Conservation (phyloP, 129 eudicot genomes). For the Tanacetum coccineum region DNA sequence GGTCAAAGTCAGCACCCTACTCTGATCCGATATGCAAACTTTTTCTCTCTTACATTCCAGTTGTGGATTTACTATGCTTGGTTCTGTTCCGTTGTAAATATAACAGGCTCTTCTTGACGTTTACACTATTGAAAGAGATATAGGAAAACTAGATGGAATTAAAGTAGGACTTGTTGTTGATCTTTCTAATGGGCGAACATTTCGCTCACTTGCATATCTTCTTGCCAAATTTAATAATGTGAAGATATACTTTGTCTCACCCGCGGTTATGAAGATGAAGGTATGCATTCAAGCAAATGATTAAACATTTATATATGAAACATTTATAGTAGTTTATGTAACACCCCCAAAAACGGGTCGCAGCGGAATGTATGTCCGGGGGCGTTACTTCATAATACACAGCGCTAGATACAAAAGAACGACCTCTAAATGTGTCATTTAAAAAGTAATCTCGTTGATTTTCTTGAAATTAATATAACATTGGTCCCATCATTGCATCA, state of each 20-base stretch:
- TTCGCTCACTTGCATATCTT: slow-evolving; percentile 86
- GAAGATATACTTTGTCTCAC: slow-evolving; percentile 86
- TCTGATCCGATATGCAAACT: slow-evolving; percentile 57
- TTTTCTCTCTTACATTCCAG: no score
- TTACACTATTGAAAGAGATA: slow-evolving; percentile 83
- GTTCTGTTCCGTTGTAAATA: slow-evolving; percentile 10
- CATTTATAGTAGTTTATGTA: no score
- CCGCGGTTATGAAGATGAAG: slow-evolving; percentile 89
- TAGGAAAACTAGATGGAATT: slow-evolving; percentile 89
- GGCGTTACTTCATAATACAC: no score
- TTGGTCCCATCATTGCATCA: no score
- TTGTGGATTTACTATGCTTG: neutral
- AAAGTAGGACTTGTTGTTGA: slow-evolving; percentile 95
- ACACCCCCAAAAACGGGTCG: no score
- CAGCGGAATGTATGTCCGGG: no score
- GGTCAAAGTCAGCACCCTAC: slow-evolving; percentile 99
- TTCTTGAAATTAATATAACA: no score
- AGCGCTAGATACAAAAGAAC: no score
- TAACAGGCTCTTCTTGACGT: slow-evolving; percentile 83
- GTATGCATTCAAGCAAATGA: slow-evolving; percentile 25
- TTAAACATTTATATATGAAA: no score
- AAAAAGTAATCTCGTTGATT: no score
- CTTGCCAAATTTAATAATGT: slow-evolving; percentile 78
- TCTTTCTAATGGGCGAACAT: slow-evolving; percentile 84
- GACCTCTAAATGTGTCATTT: no score